Evolutionary conservation across 1,284 basidiomycete genomes (phyloP), one percentile per base, ranked within the genome.

Genomic region (Microbotryum intermedium): DNA sequence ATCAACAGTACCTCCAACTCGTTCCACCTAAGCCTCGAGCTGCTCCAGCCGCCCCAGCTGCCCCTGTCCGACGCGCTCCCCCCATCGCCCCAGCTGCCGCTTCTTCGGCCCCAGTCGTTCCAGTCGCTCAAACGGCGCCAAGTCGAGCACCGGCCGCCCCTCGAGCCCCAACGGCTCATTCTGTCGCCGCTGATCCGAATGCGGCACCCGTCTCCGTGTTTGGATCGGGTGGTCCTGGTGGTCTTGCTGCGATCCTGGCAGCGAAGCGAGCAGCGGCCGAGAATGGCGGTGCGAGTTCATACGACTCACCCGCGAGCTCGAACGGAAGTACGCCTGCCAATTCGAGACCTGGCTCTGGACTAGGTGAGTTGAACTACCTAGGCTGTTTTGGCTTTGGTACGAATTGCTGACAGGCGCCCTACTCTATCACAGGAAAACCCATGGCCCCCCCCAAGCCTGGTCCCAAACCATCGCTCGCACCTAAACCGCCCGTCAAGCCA

Each of bases 1-100:
- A n/a, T 18, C 8, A 11, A 3, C 39, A 63, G 61, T 68, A 68
- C 72, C 83, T 93, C 28, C 88, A 93, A 72, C 80, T 86, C 49
- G 82, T 86, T 4, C 82, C 83, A 49, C 82, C 81, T 2, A 82
- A 81, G 53, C 77, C 81, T 9, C 78, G 81, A 2, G 79, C 83
- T 23, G 78, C 83, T 0, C 82, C 86, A 0, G 83, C 89, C 8
- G 34, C 34, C 34, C 80, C 82, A 0, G 86, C 88, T 0, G 85
- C 87, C 5, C 83, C 86, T 1, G 77, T 78, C 57, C 80, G 81
- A 34, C 78, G 80, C 44, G 76, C 77, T 20, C 80, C 80, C 21
- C 79, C 80, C 11, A 73, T 76, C 0, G 73, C 75, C 11, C 75
- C 77, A 51, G 70, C 20, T 16, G 16, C 50, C n/a, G 55, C 55